Conservation (phyloP, 495 filamentous ascomycete species). For the Cryomyces antarcticus region DNA sequence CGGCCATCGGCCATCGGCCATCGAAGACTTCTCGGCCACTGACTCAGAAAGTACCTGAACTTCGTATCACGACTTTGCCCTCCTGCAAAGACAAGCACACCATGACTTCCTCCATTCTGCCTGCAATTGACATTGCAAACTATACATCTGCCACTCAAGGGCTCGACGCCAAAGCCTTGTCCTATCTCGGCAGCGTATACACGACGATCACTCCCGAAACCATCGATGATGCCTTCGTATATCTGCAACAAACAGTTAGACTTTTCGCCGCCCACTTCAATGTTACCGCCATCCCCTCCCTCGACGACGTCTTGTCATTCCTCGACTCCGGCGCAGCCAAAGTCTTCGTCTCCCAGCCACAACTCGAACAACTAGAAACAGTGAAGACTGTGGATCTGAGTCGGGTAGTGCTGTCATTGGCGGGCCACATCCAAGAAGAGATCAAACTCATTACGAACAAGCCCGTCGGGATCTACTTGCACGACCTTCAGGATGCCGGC, state of each 20-base stretch:
- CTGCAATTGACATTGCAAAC: slow-evolving; percentile 33
- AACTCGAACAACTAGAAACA: slow-evolving; percentile 37
- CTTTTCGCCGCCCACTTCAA: slow-evolving; percentile 55
- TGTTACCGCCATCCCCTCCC: slow-evolving; percentile 43
- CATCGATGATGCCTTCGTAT: slow-evolving; percentile 38
- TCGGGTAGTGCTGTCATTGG: slow-evolving; percentile 26
- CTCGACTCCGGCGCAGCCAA: slow-evolving; percentile 75
- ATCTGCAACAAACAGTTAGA: slow-evolving; percentile 47
- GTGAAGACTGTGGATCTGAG: slow-evolving; percentile 35
- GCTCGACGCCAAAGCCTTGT: slow-evolving; percentile 46
- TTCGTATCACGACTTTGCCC: too few relatives aligned
- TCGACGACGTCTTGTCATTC: slow-evolving; percentile 54
- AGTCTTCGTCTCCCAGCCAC: slow-evolving; percentile 45
- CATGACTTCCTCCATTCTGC: slow-evolving; percentile 17
- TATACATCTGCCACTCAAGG: slow-evolving; percentile 30
- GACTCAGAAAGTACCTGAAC: too few relatives aligned
- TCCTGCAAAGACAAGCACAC: neutral
- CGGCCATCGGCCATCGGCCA: too few relatives aligned
- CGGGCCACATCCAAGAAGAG: slow-evolving; percentile 26
- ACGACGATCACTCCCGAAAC: slow-evolving; percentile 37
- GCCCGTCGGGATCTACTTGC: slow-evolving; percentile 25
- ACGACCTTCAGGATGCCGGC: slow-evolving; percentile 25
- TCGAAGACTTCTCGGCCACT: too few relatives aligned
- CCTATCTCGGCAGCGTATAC: slow-evolving; percentile 59
- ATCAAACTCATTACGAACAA: slow-evolving; percentile 31